A percentile compares a stretch with the other conserved stretches of the same genome.
Evolutionary conservation across 495 filamentous ascomycete species (phyloP).

Genomic region (Hamigera avellanea): DNA sequence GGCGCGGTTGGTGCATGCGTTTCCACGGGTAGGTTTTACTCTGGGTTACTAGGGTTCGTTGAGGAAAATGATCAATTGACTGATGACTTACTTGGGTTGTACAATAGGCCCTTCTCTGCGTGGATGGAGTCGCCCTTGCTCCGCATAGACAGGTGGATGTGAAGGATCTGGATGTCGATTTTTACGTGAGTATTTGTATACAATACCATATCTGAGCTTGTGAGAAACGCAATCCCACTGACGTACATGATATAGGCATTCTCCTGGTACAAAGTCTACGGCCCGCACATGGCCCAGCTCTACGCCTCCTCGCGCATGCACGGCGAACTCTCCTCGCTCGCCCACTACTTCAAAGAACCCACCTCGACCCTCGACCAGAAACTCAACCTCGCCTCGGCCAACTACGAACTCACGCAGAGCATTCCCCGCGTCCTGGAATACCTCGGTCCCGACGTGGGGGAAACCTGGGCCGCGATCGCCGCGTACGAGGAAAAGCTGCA

Average conservation of each 20-base stretch:
- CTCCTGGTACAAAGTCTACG: conserved; percentile 68
- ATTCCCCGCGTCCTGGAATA: conserved; percentile 48
- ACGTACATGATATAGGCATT: too few species aligned
- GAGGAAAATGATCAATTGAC: not conserved
- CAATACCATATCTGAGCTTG: too few species aligned
- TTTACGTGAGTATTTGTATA: conserved; percentile 50
- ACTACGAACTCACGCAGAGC: conserved; percentile 52
- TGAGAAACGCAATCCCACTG: too few species aligned
- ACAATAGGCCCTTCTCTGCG: conserved; percentile 28
- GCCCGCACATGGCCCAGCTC: conserved; percentile 57
- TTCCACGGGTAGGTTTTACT: conserved; percentile 19
- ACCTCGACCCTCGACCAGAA: conserved; percentile 45
- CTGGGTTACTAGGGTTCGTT: too few species aligned
- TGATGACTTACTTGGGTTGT: conserved; percentile 21
- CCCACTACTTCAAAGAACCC: conserved; percentile 54
- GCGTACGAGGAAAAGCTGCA: conserved; percentile 52
- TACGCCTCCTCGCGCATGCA: conserved; percentile 42
- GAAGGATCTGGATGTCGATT: conserved; percentile 50
- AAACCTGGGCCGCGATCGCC: conserved; percentile 40
- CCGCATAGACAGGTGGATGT: conserved; percentile 61
- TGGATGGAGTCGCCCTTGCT: conserved; percentile 59
- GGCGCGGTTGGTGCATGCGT: conserved; percentile 35
- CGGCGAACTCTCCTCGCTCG: conserved; percentile 38
- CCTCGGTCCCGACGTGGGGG: conserved; percentile 24
- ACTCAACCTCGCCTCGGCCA: conserved; percentile 50